Evolutionary conservation across 305 asterid species (phyloP).

Genomic region (Fraxinus baroniana): DNA sequence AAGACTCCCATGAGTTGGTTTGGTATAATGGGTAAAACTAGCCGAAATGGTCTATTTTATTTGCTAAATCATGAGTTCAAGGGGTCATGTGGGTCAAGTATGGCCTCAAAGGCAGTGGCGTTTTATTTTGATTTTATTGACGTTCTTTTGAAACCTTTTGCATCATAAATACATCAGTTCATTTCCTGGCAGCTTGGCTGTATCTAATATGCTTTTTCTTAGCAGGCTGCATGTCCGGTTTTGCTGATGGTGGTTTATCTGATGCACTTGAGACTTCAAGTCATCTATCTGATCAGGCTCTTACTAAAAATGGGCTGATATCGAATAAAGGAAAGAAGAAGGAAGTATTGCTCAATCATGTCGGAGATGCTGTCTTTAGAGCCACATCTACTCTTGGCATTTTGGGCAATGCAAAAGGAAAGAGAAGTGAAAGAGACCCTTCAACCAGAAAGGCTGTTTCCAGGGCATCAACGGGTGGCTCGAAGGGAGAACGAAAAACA

Average conservation of each 20-base stretch:
- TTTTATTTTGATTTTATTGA: not conserved
- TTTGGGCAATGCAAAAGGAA: constrained; percentile 76
- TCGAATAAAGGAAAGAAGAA: constrained; percentile 80
- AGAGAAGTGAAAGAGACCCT: constrained; percentile 74
- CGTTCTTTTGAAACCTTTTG: not conserved
- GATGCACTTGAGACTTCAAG: constrained; percentile 39
- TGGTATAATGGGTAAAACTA: not conserved
- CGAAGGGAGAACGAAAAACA: constrained; percentile 80
- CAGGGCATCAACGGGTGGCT: constrained; percentile 55
- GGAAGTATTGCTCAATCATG: constrained; percentile 76
- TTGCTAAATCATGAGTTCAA: not conserved
- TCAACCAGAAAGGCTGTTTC: constrained; percentile 37
- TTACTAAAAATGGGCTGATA: constrained; percentile 61
- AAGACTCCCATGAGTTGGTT: not conserved
- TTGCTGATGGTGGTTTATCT: constrained; percentile 36
- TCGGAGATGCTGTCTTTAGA: constrained; percentile 51
- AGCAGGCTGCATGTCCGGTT: constrained; percentile 27
- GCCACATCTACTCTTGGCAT: constrained; percentile 52
- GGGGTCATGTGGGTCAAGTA: not conserved
- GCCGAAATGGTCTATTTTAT: not conserved
- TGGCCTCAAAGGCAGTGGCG: not conserved
- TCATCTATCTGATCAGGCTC: constrained; percentile 46
- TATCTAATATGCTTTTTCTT: constrained; percentile 19
- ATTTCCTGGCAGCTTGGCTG: constrained; percentile 15
- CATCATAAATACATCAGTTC: not conserved